These are phyloP conservation scores for Leptographium radiaticola DNA, from an alignment of 2,329 filamentous ascomycete genomes.

Conservation along the genomic window DNA sequence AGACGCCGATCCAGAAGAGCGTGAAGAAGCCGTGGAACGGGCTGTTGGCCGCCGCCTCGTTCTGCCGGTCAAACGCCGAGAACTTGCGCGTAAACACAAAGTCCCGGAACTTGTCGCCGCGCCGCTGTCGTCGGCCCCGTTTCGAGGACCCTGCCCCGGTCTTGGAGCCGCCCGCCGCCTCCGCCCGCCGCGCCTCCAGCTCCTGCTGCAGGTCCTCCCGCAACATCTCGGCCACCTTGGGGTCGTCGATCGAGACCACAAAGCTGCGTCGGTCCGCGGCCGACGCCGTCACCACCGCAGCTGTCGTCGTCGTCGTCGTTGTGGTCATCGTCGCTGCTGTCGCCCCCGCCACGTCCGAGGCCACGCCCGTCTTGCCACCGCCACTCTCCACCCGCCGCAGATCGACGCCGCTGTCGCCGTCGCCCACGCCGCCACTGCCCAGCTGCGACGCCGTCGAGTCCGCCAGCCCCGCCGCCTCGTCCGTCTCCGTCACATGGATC, in stretches of 20 bases:
- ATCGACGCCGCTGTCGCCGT: not conserved
- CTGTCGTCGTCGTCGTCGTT: not conserved
- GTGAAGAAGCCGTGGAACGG: constrained; percentile 72
- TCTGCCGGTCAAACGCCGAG: constrained; percentile 62
- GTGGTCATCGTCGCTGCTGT: not conserved
- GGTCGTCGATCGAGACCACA: constrained; percentile 20
- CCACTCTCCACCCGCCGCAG: not conserved
- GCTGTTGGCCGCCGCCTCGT: constrained; percentile 48
- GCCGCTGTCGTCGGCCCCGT: not conserved
- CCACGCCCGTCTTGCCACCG: not conserved
- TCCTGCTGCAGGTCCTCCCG: constrained; percentile 17
- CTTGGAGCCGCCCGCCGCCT: not conserved
- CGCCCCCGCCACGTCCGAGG: not conserved
- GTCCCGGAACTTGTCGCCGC: constrained; percentile 29
- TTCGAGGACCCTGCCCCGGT: not conserved
- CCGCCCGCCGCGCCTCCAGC: constrained; percentile 9
- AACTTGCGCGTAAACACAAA: constrained; percentile 62
- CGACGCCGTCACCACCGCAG: not conserved
- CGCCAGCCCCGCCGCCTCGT: not conserved
- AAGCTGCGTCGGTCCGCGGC: constrained; percentile 8
- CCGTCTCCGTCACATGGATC: not conserved
- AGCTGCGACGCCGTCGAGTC: not conserved
- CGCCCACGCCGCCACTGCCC: not conserved
- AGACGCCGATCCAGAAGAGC: constrained; percentile 62
- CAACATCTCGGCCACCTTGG: constrained; percentile 26